phyloP scores from a whole-genome alignment of 2,329 filamentous ascomycete species.

The Beauveria scarabaeidicola region DNA sequence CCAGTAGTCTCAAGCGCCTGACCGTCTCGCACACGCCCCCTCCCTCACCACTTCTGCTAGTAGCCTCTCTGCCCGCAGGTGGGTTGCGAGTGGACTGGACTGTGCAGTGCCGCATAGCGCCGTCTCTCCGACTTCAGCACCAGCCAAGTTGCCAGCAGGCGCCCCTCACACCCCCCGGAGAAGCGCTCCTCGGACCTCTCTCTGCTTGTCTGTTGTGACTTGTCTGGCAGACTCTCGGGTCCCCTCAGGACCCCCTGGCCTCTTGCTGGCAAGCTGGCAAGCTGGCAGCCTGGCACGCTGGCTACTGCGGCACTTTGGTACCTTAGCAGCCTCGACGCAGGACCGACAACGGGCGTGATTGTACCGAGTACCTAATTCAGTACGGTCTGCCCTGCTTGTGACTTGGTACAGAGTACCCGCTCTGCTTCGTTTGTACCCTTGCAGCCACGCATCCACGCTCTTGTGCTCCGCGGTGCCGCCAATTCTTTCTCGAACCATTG shows the following conservation, averaged over 20 bases:
- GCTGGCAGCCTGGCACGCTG: neutral
- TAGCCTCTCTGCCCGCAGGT: neutral
- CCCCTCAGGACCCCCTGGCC: neutral
- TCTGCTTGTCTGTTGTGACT: neutral
- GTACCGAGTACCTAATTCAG: neutral
- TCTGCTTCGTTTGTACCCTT: neutral
- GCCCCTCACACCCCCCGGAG: conserved; percentile 5
- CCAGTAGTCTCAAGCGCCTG: neutral
- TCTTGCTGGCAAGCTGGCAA: neutral
- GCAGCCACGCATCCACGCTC: neutral
- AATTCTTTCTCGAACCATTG: conserved; percentile 8
- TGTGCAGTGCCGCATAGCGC: conserved; percentile 5
- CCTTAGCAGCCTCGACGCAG: neutral
- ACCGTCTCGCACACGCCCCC: neutral
- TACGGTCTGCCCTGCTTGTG: too few species aligned
- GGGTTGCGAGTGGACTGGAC: neutral
- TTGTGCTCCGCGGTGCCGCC: conserved; percentile 6
- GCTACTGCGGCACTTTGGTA: neutral
- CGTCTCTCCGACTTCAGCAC: neutral
- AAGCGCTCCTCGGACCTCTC: conserved; percentile 2
- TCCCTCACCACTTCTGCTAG: neutral
- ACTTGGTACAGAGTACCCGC: neutral
- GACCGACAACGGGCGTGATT: neutral
- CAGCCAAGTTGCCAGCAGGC: neutral
- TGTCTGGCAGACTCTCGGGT: neutral